Evolutionary conservation across 495 filamentous ascomycete genomes (phyloP).

Genomic region (Daldinia decipiens): DNA sequence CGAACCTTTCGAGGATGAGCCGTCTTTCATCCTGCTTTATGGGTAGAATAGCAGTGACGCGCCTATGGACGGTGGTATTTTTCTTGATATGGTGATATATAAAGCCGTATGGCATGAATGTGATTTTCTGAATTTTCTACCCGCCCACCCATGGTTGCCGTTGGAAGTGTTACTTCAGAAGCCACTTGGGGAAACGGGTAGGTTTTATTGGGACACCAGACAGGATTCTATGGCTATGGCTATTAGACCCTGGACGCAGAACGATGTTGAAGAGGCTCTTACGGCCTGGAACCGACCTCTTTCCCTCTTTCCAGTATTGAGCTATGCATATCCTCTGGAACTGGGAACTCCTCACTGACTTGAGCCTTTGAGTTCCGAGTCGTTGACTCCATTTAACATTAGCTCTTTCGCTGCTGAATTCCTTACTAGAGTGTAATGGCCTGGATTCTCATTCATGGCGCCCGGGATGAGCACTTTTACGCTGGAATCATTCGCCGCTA

Average conservation of each 20-base stretch:
- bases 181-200: constrained; percentile 9
- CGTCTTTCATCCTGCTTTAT: constrained; percentile 13
- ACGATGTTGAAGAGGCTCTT: not conserved
- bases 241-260: not conserved
- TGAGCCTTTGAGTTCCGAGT: not conserved
- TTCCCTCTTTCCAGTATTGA: not conserved
- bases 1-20: not conserved
- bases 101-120: constrained; percentile 3
- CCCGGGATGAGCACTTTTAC: not conserved
- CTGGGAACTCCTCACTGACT: not conserved
- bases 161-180: constrained; percentile 8
- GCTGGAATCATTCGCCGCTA: not conserved
- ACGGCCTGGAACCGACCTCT: not conserved
- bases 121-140: not conserved
- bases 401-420: not conserved
- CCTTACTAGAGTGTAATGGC: not conserved
- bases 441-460: not conserved
- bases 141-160: constrained; percentile 6
- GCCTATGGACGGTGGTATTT: constrained; percentile 7
- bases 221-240: not conserved
- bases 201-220: constrained; percentile 9
- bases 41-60: constrained; percentile 1
- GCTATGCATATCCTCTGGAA: not conserved
- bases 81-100: constrained; percentile 5
- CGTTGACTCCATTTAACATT: not conserved